Evolutionary conservation across 768 basidiomycete species (phyloP).

Genomic region (Leucosporidium creatinivorum): DNA sequence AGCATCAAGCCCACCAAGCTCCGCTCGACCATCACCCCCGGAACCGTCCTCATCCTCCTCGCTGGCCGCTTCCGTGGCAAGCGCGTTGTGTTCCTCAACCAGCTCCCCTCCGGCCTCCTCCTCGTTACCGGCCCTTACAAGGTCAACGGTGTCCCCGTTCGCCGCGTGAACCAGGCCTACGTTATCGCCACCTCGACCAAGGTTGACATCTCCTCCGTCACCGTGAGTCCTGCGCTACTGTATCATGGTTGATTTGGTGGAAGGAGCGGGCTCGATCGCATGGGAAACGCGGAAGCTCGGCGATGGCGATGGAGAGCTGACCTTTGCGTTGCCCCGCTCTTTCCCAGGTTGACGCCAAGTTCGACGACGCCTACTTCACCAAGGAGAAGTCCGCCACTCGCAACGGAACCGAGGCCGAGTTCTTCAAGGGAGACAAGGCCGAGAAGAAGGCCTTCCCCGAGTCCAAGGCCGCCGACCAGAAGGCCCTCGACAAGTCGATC

Average conservation of each 20-base stretch:
- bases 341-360: slow-evolving; percentile 68
- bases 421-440: slow-evolving; percentile 88
- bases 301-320: background rate
- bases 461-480: slow-evolving; percentile 78
- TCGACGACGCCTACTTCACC: slow-evolving; percentile 90
- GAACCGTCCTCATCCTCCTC: slow-evolving; percentile 89
- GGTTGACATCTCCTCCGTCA: slow-evolving; percentile 66
- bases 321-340: slow-evolving; percentile 11
- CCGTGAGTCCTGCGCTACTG: slow-evolving; percentile 49
- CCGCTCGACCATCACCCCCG: slow-evolving; percentile 82
- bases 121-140: slow-evolving; percentile 97
- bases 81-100: slow-evolving; percentile 97
- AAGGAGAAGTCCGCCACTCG: slow-evolving; percentile 65
- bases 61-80: slow-evolving; percentile 97
- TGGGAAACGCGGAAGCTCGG: background rate
- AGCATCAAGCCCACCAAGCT: slow-evolving; percentile 62
- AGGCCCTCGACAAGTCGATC: slow-evolving; percentile 61
- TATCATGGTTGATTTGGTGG: background rate
- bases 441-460: slow-evolving; percentile 50
- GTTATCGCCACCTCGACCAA: slow-evolving; percentile 97
- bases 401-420: slow-evolving; percentile 86
- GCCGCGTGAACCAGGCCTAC: slow-evolving; percentile 97
- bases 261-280: background rate
- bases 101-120: slow-evolving; percentile 74
- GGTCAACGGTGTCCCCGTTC: slow-evolving; percentile 95